A percentile compares a stretch with the other conserved stretches of the same genome.
Conservation (phyloP, 129 eudicot genomes). For the Ambrosia artemisiifolia region DNA sequence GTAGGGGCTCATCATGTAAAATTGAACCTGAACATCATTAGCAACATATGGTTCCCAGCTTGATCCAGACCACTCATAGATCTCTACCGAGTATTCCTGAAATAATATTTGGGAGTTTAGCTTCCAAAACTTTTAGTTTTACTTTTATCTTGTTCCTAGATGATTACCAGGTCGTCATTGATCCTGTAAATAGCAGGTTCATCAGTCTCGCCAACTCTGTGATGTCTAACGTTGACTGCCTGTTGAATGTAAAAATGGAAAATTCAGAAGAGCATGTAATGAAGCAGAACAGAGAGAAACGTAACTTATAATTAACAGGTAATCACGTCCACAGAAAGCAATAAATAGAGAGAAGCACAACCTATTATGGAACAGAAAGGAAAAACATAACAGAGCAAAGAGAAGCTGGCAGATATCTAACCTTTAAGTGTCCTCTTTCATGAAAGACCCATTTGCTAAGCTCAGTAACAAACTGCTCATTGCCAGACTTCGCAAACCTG, state of each 20-base stretch:
- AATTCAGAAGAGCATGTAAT: constrained; percentile 4
- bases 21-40: constrained; percentile 83
- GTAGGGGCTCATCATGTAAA: constrained; percentile 99
- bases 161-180: constrained; percentile 84
- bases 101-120: constrained; percentile 1
- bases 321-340: not conserved
- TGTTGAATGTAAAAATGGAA: constrained; percentile 18
- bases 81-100: constrained; percentile 82
- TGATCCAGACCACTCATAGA: constrained; percentile 88
- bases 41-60: constrained; percentile 93
- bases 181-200: constrained; percentile 92
- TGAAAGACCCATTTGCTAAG: constrained; percentile 98
- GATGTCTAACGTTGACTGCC: constrained; percentile 86
- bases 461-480: constrained; percentile 76
- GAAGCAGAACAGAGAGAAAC: constrained; percentile 2
- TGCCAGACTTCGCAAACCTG: constrained; percentile 79
- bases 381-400: not conserved
- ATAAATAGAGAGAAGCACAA: not conserved
- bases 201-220: constrained; percentile 77
- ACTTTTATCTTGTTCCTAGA: not conserved
- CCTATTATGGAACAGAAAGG: not conserved
- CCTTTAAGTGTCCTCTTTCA: constrained; percentile 97
- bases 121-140: not conserved
- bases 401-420: constrained; percentile 28
- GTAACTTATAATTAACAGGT: not conserved